These are phyloP conservation scores for Xerophyta viscosa DNA, from an alignment of 106 monocot species.

Conservation along the genomic window DNA sequence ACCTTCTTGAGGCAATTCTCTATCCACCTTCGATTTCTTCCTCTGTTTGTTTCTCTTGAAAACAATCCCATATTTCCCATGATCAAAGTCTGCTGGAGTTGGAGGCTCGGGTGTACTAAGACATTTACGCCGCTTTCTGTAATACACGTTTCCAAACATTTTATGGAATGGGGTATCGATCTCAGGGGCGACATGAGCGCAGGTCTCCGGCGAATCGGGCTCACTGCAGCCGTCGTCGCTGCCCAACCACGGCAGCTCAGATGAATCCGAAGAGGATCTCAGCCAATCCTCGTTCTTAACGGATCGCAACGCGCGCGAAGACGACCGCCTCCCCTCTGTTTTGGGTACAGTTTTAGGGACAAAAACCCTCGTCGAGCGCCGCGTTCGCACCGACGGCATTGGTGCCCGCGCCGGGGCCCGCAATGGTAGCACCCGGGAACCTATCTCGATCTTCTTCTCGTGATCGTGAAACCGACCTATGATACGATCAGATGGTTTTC, in stretches of 20 bases:
- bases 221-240: too few relatives aligned
- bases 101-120: slow-evolving; percentile 6
- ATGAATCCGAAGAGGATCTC: slow-evolving; percentile 9
- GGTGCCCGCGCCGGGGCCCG: slow-evolving; percentile 12
- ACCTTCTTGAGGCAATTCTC: too few relatives aligned
- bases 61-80: slow-evolving; percentile 41
- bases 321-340: slow-evolving; percentile 1
- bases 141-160: slow-evolving; percentile 49
- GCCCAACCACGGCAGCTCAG: slow-evolving; percentile 6
- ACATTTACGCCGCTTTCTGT: slow-evolving; percentile 41
- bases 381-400: slow-evolving; percentile 69
- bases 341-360: slow-evolving; percentile 29
- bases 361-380: slow-evolving; percentile 69
- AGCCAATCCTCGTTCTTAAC: slow-evolving; percentile 19
- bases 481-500: too few relatives aligned
- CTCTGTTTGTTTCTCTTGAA: slow-evolving; percentile 29
- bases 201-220: background rate
- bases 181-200: too few relatives aligned
- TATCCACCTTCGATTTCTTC: slow-evolving; percentile 30
- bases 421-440: slow-evolving; percentile 36
- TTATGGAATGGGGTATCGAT: background rate
- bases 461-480: background rate
- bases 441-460: slow-evolving; percentile 21
- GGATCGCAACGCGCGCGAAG: background rate
- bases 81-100: background rate